Evolutionary conservation across 176 grass and related monocot species (phyloP).

Genomic region (Triticum dicoccoides): DNA sequence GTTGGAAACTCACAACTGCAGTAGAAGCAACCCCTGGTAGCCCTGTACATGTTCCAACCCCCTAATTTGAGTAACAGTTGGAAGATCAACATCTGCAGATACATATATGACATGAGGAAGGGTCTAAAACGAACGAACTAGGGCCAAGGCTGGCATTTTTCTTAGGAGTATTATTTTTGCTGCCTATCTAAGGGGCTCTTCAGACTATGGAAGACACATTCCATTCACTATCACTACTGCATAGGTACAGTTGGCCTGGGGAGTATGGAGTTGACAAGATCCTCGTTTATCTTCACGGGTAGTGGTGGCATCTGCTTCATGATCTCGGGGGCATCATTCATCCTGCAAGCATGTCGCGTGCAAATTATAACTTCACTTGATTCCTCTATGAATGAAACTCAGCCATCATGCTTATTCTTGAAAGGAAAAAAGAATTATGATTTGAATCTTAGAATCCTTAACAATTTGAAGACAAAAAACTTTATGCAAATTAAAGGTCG

Average conservation of each 20-base stretch:
- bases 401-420: background rate
- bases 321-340: slow-evolving; percentile 86
- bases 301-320: slow-evolving; percentile 99
- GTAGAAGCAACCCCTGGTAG: slow-evolving; percentile 23
- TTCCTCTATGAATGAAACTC: background rate
- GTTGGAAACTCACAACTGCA: background rate
- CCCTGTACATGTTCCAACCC: slow-evolving; percentile 25
- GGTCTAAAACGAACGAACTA: slow-evolving; percentile 44
- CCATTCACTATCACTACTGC: slow-evolving; percentile 51
- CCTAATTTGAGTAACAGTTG: slow-evolving; percentile 12
- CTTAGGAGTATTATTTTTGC: slow-evolving; percentile 31
- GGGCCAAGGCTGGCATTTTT: slow-evolving; percentile 35
- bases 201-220: slow-evolving; percentile 30
- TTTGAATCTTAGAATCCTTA: background rate
- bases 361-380: background rate
- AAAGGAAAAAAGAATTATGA: background rate
- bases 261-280: slow-evolving; percentile 83
- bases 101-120: slow-evolving; percentile 14
- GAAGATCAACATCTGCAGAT: slow-evolving; percentile 13
- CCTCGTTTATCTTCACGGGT: slow-evolving; percentile 93
- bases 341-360: slow-evolving; percentile 51
- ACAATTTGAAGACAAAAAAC: background rate
- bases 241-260: slow-evolving; percentile 74
- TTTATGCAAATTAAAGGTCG: background rate
- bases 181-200: slow-evolving; percentile 44